Evolutionary conservation across 345 rosid genomes (phyloP).

Genomic region (Lumnitzera racemosa): DNA sequence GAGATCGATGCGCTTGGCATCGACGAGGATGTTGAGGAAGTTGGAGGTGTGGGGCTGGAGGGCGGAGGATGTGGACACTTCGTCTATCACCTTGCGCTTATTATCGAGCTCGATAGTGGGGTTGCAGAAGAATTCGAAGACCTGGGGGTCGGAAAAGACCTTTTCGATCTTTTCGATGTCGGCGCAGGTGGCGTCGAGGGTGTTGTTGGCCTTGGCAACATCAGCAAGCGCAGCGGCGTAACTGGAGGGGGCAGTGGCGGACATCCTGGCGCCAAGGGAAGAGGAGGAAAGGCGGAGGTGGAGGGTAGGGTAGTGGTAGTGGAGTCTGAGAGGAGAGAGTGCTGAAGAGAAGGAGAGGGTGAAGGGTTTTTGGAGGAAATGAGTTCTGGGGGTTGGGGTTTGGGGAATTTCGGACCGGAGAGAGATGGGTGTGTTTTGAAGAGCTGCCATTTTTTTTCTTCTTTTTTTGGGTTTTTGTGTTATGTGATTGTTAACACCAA

Average conservation of each 20-base stretch:
- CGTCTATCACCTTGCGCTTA: conserved; percentile 54
- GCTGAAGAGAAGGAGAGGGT: conserved; percentile 39
- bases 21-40: conserved; percentile 62
- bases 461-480: too few relatives aligned
- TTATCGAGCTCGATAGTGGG: conserved; percentile 43
- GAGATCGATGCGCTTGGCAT: conserved; percentile 48
- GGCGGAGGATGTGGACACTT: conserved; percentile 30
- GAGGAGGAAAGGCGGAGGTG: conserved; percentile 26
- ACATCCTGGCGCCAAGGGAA: conserved; percentile 40
- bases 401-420: conserved; percentile 49
- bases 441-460: conserved; percentile 48
- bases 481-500: too few relatives aligned
- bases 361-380: conserved; percentile 32
- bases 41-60: conserved; percentile 59
- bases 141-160: conserved; percentile 48
- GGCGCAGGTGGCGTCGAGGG: conserved; percentile 54
- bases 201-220: conserved; percentile 51
- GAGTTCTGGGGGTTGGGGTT: conserved; percentile 13
- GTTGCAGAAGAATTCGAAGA: conserved; percentile 48
- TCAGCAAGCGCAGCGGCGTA: conserved; percentile 82
- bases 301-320: conserved; percentile 9
- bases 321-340: conserved; percentile 24
- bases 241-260: conserved; percentile 50
- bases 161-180: conserved; percentile 73
- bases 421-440: conserved; percentile 41